Base-by-base conservation (phyloP, 108 stramenopile genomes). In the Aurantiochytrium sp. region DNA sequence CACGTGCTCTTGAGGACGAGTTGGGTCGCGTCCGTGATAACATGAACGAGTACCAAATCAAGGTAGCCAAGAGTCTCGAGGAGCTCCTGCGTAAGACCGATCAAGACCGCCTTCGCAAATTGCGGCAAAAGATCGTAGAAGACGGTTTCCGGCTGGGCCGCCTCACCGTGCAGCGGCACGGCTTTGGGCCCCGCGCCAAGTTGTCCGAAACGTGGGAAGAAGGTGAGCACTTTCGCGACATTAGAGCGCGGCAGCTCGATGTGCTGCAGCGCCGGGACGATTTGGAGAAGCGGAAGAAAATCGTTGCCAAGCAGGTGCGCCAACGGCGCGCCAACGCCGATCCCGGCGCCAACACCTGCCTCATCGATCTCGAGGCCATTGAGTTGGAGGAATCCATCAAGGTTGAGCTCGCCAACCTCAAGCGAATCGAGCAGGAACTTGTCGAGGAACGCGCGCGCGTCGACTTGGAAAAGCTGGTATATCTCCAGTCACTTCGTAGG, bases 161-260 rank as follows among this genome's bases (percentile, higher is more conserved):
- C 47, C 23, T 71, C 49, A 25, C 51, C 6, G 76, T 83, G 19
- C 76, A 83, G 28, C 45, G 51, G 1, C 76, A 83, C 23, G 76
- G 76, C 23, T 83, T 83, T 53, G 76, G 76, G 19, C 76, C 76
- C n/a, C 45, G 76, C 25, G 76, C 76, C n/a, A 83, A 53, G 51
- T 45, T 83, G n/a, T 47, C 76, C n/a, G 76, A 83, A 23, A 83
- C 51, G 6, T 83, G 76, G 76, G 76, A 83, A 23, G 76, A 83
- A 16, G 76, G 76, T 12, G 76, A 83, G 4, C n/a, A 47, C 16
- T 83, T 83, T 53, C 76, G 76, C 45, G 45, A 47, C 51, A 83
- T 83, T 23, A 43, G 76, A 6, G 76, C 76, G 12, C 45, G 51
- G 14, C 76, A 83, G 4, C 76, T 83, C 51, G 76, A 83, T 45